Evolutionary conservation across 345 rosid genomes (phyloP).

Genomic region (Linum usitatissimum): DNA sequence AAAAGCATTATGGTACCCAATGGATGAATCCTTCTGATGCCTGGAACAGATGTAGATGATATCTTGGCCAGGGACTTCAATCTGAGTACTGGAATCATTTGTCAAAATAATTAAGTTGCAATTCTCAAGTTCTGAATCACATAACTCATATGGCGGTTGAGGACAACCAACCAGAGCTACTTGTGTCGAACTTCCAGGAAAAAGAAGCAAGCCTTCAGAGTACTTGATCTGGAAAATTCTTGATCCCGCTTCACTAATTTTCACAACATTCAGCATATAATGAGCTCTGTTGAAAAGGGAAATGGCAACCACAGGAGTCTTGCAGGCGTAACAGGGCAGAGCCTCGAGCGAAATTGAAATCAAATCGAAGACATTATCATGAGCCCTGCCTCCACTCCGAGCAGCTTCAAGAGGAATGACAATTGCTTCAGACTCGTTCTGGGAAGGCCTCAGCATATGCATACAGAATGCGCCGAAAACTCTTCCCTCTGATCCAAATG

Average conservation of each 20-base stretch:
- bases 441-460: slow-evolving; percentile 39
- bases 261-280: slow-evolving; percentile 30
- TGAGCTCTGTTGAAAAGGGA: slow-evolving; percentile 41
- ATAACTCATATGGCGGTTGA: slow-evolving; percentile 17
- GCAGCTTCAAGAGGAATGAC: slow-evolving; percentile 50
- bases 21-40: slow-evolving; percentile 24
- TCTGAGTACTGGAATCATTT: slow-evolving; percentile 45
- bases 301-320: slow-evolving; percentile 26
- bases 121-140: slow-evolving; percentile 20
- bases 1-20: slow-evolving; percentile 16
- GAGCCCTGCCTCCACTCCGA: slow-evolving; percentile 19
- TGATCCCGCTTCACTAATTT: slow-evolving; percentile 28
- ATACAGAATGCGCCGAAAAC: slow-evolving; percentile 42
- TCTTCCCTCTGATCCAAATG: slow-evolving; percentile 34
- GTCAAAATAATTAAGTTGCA: slow-evolving; percentile 43
- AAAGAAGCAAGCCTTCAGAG: slow-evolving; percentile 47
- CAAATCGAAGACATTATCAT: slow-evolving; percentile 19
- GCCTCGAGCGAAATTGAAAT: slow-evolving; percentile 36
- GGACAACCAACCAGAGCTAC: slow-evolving; percentile 40
- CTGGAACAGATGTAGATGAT: slow-evolving; percentile 29
- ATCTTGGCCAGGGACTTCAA: slow-evolving; percentile 44
- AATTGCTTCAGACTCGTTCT: slow-evolving; percentile 31
- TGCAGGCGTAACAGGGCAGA: slow-evolving; percentile 24
- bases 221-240: slow-evolving; percentile 40
- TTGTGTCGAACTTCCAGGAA: slow-evolving; percentile 41